Evolutionary conservation across 768 basidiomycete species (phyloP).

Genomic region (Pisolithus tinctorius): DNA sequence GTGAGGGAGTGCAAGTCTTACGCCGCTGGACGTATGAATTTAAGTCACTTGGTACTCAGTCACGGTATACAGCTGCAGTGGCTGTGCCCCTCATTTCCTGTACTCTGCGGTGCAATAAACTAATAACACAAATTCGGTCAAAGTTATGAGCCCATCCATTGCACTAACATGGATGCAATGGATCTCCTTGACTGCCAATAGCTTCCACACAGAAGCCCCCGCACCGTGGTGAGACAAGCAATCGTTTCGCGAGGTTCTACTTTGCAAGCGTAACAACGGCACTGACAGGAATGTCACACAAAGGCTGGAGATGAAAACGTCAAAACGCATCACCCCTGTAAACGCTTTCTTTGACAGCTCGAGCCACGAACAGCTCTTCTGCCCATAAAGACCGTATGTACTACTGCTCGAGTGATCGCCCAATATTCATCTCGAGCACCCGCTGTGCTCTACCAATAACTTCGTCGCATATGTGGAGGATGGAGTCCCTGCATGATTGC

Average conservation of each 20-base stretch:
- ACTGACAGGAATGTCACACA: neutral
- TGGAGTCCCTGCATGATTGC: conserved; percentile 36
- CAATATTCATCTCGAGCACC: conserved; percentile 3
- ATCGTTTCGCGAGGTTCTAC: too few relatives aligned
- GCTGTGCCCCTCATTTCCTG: too few relatives aligned
- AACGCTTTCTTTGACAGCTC: conserved; percentile 40
- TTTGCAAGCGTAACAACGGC: neutral
- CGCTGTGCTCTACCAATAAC: conserved; percentile 29
- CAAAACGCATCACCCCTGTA: conserved; percentile 44
- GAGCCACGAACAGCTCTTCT: conserved; percentile 52
- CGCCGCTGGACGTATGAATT: conserved; percentile 13
- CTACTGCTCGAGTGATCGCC: neutral
- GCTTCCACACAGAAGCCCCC: too few relatives aligned
- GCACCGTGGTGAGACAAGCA: too few relatives aligned
- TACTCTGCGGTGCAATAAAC: too few relatives aligned
- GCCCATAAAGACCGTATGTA: conserved; percentile 47
- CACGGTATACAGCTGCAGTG: too few relatives aligned
- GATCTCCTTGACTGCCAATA: too few relatives aligned
- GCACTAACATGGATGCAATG: too few relatives aligned
- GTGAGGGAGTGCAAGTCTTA: conserved; percentile 3
- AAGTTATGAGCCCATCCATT: too few relatives aligned
- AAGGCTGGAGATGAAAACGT: neutral
- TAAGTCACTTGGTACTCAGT: neutral
- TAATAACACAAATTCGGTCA: too few relatives aligned
- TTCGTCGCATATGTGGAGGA: conserved; percentile 33